Conservation (phyloP, 805 yeast species). For the Yarrowia yakushimensis region DNA sequence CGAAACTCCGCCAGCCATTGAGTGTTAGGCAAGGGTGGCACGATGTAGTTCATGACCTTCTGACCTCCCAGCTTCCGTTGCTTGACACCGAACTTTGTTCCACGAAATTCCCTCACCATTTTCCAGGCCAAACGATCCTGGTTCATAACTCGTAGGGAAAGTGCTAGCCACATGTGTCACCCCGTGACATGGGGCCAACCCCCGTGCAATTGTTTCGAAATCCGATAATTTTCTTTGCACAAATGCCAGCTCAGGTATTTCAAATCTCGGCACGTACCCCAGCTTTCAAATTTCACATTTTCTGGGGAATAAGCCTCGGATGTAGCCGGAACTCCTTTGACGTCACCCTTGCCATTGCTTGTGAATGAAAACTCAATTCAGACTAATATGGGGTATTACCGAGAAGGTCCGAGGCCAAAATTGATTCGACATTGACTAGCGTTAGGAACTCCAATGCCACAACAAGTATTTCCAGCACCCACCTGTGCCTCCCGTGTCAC, state of each 20-base stretch:
- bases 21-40: not conserved
- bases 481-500: not conserved
- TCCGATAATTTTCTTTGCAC: not conserved
- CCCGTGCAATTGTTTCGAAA: not conserved
- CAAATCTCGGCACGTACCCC: conserved; percentile 22
- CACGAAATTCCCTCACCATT: conserved; percentile 22
- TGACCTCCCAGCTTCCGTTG: conserved; percentile 12
- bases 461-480: not conserved
- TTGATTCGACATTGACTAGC: not conserved
- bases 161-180: not conserved
- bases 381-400: conserved; percentile 17
- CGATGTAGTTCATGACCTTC: not conserved
- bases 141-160: not conserved
- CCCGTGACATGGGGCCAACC: not conserved
- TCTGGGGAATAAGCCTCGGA: conserved; percentile 26
- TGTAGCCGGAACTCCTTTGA: conserved; percentile 20
- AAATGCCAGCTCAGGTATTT: not conserved
- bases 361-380: conserved; percentile 21
- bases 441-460: not conserved
- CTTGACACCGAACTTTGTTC: conserved; percentile 23
- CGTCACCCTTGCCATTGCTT: conserved; percentile 17
- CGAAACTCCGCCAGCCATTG: conserved; percentile 14
- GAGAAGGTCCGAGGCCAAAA: conserved; percentile 4
- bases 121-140: not conserved
- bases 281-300: conserved; percentile 26